Conservation (phyloP, 805 yeast species). For the Myxozyma udenii region DNA sequence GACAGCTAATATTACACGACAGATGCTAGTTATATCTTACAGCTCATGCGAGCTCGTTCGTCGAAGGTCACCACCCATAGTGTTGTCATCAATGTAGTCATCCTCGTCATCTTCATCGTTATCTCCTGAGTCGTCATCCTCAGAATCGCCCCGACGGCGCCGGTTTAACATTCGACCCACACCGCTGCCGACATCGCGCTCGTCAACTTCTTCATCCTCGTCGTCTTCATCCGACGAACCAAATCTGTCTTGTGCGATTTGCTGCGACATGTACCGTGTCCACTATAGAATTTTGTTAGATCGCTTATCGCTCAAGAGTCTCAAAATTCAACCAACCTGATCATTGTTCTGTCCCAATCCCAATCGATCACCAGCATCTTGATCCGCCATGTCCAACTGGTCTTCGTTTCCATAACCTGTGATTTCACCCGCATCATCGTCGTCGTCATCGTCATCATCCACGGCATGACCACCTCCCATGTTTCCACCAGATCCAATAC, state of each 20-base stretch:
- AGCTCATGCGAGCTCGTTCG: slow-evolving; percentile 13
- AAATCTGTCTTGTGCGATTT: slow-evolving; percentile 55
- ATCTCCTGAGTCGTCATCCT: slow-evolving; percentile 1
- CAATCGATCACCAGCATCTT: slow-evolving; percentile 35
- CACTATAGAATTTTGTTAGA: slow-evolving; percentile 10
- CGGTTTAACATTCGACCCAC: neutral
- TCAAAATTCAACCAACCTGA: slow-evolving; percentile 14
- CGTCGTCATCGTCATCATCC: slow-evolving; percentile 32
- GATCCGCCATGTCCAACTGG: slow-evolving; percentile 29
- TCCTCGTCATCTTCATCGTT: slow-evolving; percentile 3
- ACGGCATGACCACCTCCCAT: slow-evolving; percentile 13
- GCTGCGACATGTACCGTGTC: slow-evolving; percentile 67
- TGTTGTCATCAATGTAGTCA: slow-evolving; percentile 5
- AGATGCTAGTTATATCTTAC: slow-evolving; percentile 5
- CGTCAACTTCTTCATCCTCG: slow-evolving; percentile 47
- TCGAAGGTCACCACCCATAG: slow-evolving; percentile 6
- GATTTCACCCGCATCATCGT: slow-evolving; percentile 30
- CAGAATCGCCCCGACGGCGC: neutral
- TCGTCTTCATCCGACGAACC: slow-evolving; percentile 58
- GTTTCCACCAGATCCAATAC: slow-evolving; percentile 16
- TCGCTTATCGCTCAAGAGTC: neutral
- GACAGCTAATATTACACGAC: too few species aligned
- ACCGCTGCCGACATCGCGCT: slow-evolving; percentile 7
- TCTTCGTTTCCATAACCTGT: slow-evolving; percentile 11
- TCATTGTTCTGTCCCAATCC: slow-evolving; percentile 34